Conservation (phyloP, 768 basidiomycete genomes). For the Hydnomerulius pinastri region DNA sequence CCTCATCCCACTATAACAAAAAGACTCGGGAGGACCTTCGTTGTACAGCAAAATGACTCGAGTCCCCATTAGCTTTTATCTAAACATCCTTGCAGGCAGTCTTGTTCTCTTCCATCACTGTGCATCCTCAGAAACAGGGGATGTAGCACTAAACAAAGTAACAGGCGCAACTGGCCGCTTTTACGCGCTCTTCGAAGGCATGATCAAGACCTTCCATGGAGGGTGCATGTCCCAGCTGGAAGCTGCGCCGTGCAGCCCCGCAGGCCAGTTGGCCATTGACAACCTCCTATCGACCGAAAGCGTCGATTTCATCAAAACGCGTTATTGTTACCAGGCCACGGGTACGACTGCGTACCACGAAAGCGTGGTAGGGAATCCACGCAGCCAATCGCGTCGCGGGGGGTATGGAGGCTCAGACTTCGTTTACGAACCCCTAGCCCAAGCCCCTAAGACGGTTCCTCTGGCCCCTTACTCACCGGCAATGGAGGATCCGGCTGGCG, state of each 20-base stretch:
- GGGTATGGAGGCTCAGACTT: constrained; percentile 4
- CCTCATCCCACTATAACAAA: not conserved
- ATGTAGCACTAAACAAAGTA: constrained; percentile 21
- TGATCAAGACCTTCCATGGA: constrained; percentile 3
- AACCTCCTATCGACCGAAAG: constrained; percentile 1
- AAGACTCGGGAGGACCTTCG: not conserved
- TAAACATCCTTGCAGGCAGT: constrained; percentile 19
- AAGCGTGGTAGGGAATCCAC: not conserved
- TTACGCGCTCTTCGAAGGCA: constrained; percentile 13
- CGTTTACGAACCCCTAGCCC: not conserved
- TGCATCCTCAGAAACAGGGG: constrained; percentile 16
- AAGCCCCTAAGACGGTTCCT: not conserved
- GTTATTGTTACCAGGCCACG: constrained; percentile 5
- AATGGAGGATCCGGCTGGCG: not conserved
- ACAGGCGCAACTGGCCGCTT: constrained; percentile 18
- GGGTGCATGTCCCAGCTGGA: constrained; percentile 6
- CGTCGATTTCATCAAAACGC: not conserved
- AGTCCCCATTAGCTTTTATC: constrained; percentile 17
- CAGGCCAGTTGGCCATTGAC: not conserved
- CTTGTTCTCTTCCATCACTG: constrained; percentile 19
- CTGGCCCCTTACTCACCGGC: not conserved
- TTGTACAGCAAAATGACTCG: constrained; percentile 6
- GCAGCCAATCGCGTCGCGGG: not conserved
- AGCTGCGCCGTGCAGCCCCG: not conserved
- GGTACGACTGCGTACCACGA: not conserved